phyloP scores from a whole-genome alignment of 495 filamentous ascomycete species.

The Aspergillus incahuasiensis region DNA sequence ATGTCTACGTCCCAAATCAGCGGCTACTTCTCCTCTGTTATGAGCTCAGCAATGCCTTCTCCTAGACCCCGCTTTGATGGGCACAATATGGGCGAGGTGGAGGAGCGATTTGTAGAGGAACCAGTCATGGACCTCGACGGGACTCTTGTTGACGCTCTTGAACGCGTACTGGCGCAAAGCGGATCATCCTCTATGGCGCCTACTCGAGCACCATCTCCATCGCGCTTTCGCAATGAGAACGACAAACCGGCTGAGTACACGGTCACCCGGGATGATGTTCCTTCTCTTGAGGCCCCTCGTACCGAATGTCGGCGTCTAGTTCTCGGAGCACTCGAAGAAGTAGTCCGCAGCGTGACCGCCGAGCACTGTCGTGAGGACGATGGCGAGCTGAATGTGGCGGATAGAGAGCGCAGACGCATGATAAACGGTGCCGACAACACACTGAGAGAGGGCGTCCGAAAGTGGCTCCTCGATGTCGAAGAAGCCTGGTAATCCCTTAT shows the following conservation, averaged over 20 bases:
- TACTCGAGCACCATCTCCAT: slow-evolving; percentile 42
- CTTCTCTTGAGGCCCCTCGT: slow-evolving; percentile 48
- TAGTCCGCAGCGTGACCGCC: slow-evolving; percentile 55
- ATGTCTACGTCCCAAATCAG: slow-evolving; percentile 34
- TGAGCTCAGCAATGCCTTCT: slow-evolving; percentile 25
- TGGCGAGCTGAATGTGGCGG: slow-evolving; percentile 29
- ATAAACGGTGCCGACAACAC: slow-evolving; percentile 49
- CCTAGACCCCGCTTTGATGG: slow-evolving; percentile 16
- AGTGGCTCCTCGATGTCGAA: slow-evolving; percentile 59
- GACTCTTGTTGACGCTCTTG: slow-evolving; percentile 69
- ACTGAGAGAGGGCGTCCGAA: slow-evolving; percentile 58
- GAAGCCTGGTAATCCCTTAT: slow-evolving; percentile 34
- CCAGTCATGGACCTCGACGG: slow-evolving; percentile 69
- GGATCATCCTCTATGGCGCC: slow-evolving; percentile 44
- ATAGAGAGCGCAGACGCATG: slow-evolving; percentile 34
- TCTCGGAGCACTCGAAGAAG: slow-evolving; percentile 59
- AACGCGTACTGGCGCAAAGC: slow-evolving; percentile 62
- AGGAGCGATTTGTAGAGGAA: slow-evolving; percentile 71
- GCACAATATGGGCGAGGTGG: slow-evolving; percentile 31
- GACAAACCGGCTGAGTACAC: slow-evolving; percentile 19
- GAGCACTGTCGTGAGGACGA: slow-evolving; percentile 49
- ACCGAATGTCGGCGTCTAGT: slow-evolving; percentile 58
- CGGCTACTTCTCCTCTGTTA: slow-evolving; percentile 26
- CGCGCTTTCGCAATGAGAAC: slow-evolving; percentile 31
- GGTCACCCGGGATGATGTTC: slow-evolving; percentile 24